Base-by-base conservation (phyloP, 345 rosid species). In the Hevea brasiliensis region DNA sequence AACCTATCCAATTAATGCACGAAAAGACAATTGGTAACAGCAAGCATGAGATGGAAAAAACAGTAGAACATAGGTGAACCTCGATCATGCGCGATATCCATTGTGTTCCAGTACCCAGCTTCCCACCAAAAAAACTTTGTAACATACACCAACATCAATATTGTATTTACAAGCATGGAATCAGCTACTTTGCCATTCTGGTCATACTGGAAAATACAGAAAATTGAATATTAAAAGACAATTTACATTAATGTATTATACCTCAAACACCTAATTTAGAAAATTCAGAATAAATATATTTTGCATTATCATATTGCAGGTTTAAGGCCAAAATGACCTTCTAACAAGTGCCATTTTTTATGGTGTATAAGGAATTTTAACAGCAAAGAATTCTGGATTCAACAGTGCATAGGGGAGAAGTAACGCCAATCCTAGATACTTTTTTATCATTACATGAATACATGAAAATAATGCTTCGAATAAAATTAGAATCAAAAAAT, bases 91-190 rank as follows among this genome's bases (percentile, higher is more conserved):
- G 99, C 99, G 57, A 95, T 93, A 72, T 95, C 99, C 99, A 95
- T 95, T 66, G 97, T 90, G 87, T 77, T 93, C 98, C 94, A 92
- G 75, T 92, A 95, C 67, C 99, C 99, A 77, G 94, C 94, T 87
- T 95, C 99, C 99, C 99, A 95, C 98, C 96, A 93, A 80, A 91
- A 95, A 79, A 95, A 95, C 70, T 91, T 95, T 64, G 99, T 86
- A 72, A 93, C 91, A 75, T 93, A 95, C 70, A 88, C 86, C 78
- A 93, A 81, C 97, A 90, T 91, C 84, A 95, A 75, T 80, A 85
- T 80, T 58, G 99, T 95, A 84, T 91, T 95, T 70, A 95, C 98
- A 72, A 93, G 84, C 93, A 95, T 91, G 66, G 99, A 93, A 80
- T 96, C 98, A 10, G 96, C 78, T 58, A 96, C 89, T 77, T 75